Conservation (phyloP, 306 rosid genomes). For the Quercus glauca region DNA sequence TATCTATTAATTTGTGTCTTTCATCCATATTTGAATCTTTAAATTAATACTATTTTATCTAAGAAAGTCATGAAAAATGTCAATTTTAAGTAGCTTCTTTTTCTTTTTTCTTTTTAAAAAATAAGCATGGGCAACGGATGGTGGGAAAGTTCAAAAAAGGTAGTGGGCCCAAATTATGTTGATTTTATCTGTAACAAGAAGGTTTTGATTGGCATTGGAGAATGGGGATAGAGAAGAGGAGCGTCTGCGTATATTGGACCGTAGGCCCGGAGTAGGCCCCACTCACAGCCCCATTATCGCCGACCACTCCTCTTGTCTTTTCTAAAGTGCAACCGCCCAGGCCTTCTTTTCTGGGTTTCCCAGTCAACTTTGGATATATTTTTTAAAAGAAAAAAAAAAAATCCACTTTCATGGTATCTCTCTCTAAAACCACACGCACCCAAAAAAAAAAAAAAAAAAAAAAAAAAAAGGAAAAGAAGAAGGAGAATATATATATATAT, state of each 20-base stretch:
- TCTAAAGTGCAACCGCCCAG: constrained; percentile 26
- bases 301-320: constrained; percentile 24
- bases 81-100: neutral
- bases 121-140: neutral
- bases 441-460: no score
- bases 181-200: neutral
- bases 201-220: neutral
- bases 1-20: no score
- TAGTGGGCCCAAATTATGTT: neutral
- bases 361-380: neutral
- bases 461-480: no score
- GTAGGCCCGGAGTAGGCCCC: constrained; percentile 23
- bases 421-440: no score
- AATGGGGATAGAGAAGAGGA: constrained; percentile 5
- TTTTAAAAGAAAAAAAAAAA: neutral
- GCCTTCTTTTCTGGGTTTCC: neutral
- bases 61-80: no score
- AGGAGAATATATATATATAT: no score
- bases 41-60: no score
- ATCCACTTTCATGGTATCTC: neutral
- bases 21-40: no score
- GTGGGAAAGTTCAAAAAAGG: neutral
- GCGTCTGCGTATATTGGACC: constrained; percentile 18
- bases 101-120: neutral
- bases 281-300: constrained; percentile 31